Conservation (phyloP, 208 protist genomes). For the Naegleria lovaniensis region DNA sequence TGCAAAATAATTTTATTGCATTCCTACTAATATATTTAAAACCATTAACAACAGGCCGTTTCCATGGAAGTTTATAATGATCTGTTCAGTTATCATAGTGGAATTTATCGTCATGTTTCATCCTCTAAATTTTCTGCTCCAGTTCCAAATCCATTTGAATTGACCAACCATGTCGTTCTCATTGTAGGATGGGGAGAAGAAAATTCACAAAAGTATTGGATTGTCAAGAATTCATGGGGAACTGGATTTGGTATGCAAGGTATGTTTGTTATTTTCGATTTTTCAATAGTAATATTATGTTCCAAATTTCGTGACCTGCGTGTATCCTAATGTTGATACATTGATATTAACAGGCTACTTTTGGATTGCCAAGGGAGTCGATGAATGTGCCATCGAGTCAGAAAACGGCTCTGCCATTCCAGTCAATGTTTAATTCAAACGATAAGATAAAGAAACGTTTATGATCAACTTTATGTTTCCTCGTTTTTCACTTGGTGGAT, state of each 20-base stretch:
- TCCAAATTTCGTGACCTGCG: too few relatives aligned
- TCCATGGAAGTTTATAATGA: not conserved
- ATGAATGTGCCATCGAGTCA: not conserved
- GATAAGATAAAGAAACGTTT: too few relatives aligned
- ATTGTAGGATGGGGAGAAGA: slow-evolving; percentile 11
- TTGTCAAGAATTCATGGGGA: slow-evolving; percentile 77
- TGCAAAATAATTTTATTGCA: not conserved
- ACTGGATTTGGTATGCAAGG: slow-evolving; percentile 63
- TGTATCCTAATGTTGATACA: too few relatives aligned
- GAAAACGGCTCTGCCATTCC: not conserved
- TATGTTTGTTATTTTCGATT: too few relatives aligned
- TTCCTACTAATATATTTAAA: too few relatives aligned
- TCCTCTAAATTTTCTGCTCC: not conserved
- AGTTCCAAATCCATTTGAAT: slow-evolving; percentile 6
- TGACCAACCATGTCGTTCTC: not conserved
- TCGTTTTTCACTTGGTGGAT: too few relatives aligned
- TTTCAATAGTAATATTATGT: too few relatives aligned
- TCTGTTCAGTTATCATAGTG: not conserved
- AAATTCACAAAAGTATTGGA: slow-evolving; percentile 65
- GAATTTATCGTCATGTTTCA: not conserved
- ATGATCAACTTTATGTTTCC: too few relatives aligned
- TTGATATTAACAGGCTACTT: too few relatives aligned
- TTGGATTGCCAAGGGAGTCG: not conserved
- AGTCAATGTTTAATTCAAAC: too few relatives aligned
- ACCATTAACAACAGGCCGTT: not conserved